Percentiles rank a stretch among this genome's conserved stretches.
Evolutionary conservation across 169 alveolate genomes (phyloP).

Genomic region (Cryptosporidium sp.): DNA sequence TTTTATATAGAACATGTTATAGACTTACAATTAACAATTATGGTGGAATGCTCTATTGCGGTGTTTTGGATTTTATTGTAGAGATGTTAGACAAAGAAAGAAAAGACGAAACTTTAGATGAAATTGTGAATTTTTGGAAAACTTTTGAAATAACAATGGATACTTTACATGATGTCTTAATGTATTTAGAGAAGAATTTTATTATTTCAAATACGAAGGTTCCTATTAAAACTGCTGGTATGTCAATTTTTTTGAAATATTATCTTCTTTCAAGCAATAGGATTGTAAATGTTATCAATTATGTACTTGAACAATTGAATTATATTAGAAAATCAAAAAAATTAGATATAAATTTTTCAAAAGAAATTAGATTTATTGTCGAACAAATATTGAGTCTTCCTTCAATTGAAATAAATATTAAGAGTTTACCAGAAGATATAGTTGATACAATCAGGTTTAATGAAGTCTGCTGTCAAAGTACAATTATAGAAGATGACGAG

Average conservation of each 20-base stretch:
- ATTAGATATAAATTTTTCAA: neutral
- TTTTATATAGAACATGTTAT: conserved; percentile 72
- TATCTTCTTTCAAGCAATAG: conserved; percentile 28
- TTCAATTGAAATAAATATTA: conserved; percentile 24
- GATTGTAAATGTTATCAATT: neutral
- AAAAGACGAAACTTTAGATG: neutral
- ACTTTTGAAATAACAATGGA: conserved; percentile 29
- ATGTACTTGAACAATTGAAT: neutral
- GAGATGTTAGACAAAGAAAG: conserved; percentile 4
- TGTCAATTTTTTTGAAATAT: conserved; percentile 32
- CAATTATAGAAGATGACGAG: conserved; percentile 9
- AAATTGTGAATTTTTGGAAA: conserved; percentile 43
- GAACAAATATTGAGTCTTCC: conserved; percentile 29
- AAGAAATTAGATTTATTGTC: neutral
- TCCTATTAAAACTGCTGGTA: conserved; percentile 44
- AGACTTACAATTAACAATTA: conserved; percentile 60
- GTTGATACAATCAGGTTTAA: conserved; percentile 11
- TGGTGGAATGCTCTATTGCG: conserved; percentile 74
- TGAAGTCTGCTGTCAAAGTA: conserved; percentile 21
- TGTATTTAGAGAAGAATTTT: conserved; percentile 64
- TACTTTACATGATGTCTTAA: conserved; percentile 42
- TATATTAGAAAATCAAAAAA: conserved; percentile 18
- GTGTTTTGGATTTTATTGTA: conserved; percentile 30
- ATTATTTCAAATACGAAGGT: conserved; percentile 49
- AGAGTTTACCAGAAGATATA: conserved; percentile 12